Conservation (phyloP, 805 yeast genomes). For the Kodamaea leandrae region DNA sequence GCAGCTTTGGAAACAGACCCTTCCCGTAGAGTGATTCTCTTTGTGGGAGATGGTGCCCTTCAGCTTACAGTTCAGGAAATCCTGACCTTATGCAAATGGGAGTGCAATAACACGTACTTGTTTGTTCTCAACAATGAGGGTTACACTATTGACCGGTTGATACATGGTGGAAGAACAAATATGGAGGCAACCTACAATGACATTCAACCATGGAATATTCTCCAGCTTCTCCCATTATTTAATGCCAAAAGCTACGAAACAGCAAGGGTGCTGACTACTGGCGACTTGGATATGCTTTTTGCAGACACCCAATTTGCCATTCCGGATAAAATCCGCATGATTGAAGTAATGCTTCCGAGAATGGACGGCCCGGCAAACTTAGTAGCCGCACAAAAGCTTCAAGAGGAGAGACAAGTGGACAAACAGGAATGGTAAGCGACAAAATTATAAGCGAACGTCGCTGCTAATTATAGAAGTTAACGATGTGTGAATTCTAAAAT, state of each 20-base stretch:
- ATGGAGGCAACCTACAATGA: slow-evolving; percentile 33
- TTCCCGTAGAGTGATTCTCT: slow-evolving; percentile 33
- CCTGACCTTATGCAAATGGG: slow-evolving; percentile 36
- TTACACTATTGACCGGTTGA: slow-evolving; percentile 39
- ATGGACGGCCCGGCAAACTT: slow-evolving; percentile 37
- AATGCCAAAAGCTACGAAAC: slow-evolving; percentile 29
- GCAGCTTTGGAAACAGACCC: slow-evolving; percentile 23
- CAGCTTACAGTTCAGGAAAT: slow-evolving; percentile 43
- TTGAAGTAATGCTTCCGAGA: slow-evolving; percentile 35
- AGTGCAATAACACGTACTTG: slow-evolving; percentile 31
- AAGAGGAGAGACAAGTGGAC: background rate
- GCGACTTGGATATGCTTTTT: slow-evolving; percentile 27
- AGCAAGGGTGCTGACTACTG: slow-evolving; percentile 23
- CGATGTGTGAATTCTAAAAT: too few relatives aligned
- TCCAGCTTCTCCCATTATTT: slow-evolving; percentile 31
- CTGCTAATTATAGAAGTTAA: too few relatives aligned
- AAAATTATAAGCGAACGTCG: too few relatives aligned
- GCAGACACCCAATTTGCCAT: slow-evolving; percentile 26
- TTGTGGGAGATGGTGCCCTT: slow-evolving; percentile 44
- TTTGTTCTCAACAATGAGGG: slow-evolving; percentile 42
- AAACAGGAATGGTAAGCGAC: too few relatives aligned
- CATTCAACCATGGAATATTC: slow-evolving; percentile 40
- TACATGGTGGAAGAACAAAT: slow-evolving; percentile 28
- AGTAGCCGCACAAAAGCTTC: slow-evolving; percentile 1
- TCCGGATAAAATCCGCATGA: slow-evolving; percentile 32